These are phyloP conservation scores for Phytopythium mirpurense DNA, from an alignment of 352 stramenopile genomes.

Conservation along the genomic window DNA sequence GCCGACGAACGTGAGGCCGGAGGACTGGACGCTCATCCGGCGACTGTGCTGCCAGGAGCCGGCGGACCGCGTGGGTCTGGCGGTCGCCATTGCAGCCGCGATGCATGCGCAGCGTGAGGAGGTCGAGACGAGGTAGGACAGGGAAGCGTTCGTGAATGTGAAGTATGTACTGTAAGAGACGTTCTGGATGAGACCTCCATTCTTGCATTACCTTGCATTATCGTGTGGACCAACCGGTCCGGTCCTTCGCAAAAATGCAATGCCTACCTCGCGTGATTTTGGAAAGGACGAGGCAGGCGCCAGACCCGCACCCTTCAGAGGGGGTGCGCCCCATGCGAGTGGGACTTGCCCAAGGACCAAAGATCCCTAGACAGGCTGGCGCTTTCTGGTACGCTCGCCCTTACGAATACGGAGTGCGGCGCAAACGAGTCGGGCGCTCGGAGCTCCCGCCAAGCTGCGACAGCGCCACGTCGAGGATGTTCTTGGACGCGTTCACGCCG, in stretches of 20 bases:
- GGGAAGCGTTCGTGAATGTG: not conserved
- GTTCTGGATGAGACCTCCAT: no score
- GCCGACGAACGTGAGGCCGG: conserved; percentile 19
- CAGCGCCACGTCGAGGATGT: conserved; percentile 1
- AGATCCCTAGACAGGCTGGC: not conserved
- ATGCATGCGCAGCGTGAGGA: conserved; percentile 2
- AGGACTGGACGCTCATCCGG: conserved; percentile 20
- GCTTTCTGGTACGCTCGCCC: no score
- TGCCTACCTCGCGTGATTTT: no score
- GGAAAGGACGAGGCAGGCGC: no score
- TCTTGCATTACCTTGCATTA: no score
- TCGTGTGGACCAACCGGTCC: no score
- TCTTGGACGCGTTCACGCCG: conserved; percentile 3
- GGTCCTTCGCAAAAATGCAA: no score
- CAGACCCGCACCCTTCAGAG: no score
- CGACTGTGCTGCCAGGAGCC: conserved; percentile 20
- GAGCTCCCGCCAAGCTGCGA: not conserved
- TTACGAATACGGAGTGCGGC: no score
- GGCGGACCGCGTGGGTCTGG: conserved; percentile 20
- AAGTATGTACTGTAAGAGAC: no score
- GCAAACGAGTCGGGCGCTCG: not conserved
- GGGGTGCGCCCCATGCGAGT: no score
- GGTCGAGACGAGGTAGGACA: not conserved
- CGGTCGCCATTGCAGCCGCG: not conserved
- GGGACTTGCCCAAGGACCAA: no score